Conservation (phyloP, 2,329 filamentous ascomycete species). For the Hortaea werneckii region DNA sequence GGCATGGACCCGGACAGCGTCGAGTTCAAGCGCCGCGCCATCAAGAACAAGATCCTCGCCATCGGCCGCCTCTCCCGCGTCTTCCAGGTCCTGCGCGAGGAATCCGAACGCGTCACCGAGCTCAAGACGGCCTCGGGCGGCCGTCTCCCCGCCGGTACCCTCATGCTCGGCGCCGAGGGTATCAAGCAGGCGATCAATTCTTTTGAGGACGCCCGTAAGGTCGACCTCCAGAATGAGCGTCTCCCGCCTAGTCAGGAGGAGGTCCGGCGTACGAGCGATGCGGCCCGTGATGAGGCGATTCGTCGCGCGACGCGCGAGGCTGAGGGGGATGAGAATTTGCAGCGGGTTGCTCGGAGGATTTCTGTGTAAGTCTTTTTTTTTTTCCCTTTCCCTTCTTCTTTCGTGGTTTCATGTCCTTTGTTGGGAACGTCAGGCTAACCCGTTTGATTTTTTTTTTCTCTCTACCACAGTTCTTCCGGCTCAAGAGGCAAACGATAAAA, state of each 20-base stretch:
- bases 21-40: slow-evolving; percentile 88
- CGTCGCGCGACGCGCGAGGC: slow-evolving; percentile 80
- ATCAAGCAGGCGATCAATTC: slow-evolving; percentile 97
- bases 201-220: slow-evolving; percentile 94
- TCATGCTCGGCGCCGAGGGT: slow-evolving; percentile 95
- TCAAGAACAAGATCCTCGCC: slow-evolving; percentile 99
- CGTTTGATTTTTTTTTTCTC: not conserved
- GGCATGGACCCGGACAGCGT: slow-evolving; percentile 68
- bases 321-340: slow-evolving; percentile 81
- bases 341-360: slow-evolving; percentile 77
- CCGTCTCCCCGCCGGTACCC: slow-evolving; percentile 81
- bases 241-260: slow-evolving; percentile 89
- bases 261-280: slow-evolving; percentile 71
- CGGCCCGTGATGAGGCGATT: slow-evolving; percentile 70
- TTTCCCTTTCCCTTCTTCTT: no score
- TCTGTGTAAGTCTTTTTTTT: slow-evolving; percentile 66
- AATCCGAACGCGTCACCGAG: slow-evolving; percentile 92
- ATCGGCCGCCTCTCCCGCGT: slow-evolving; percentile 94
- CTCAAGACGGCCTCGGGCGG: slow-evolving; percentile 94
- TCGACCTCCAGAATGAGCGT: slow-evolving; percentile 92
- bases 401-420: no score
- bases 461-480: not conserved
- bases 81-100: slow-evolving; percentile 95
- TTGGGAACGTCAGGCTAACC: no score
- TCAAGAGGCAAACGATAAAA: not conserved